Evolutionary conservation across 768 basidiomycete genomes (phyloP).

Genomic region (Kwoniella europaea): DNA sequence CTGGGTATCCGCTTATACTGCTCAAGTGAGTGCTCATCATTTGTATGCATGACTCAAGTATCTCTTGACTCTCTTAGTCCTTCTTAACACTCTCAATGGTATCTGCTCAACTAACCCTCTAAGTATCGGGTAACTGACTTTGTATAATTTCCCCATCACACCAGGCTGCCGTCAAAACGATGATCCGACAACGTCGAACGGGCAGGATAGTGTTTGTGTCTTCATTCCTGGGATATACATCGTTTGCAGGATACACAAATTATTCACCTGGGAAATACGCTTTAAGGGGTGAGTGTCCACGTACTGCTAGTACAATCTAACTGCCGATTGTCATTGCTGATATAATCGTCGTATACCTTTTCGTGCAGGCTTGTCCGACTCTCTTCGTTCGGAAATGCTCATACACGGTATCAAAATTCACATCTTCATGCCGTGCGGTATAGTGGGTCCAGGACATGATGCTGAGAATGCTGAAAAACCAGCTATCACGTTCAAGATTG

Average conservation of each 20-base stretch:
- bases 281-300: conserved; percentile 67
- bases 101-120: too few relatives aligned
- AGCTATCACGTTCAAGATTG: conserved; percentile 73
- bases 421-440: conserved; percentile 80
- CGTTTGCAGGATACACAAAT: conserved; percentile 75
- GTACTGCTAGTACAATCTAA: not conserved
- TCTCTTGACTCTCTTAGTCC: not conserved
- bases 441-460: conserved; percentile 75
- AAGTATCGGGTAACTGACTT: not conserved
- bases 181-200: conserved; percentile 65
- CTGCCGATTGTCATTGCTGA: too few relatives aligned
- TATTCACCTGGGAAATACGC: conserved; percentile 88
- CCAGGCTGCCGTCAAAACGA: conserved; percentile 71
- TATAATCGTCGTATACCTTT: too few relatives aligned
- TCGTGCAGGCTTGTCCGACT: conserved; percentile 75
- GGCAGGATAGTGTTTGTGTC: conserved; percentile 77
- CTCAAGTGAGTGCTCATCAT: conserved; percentile 60
- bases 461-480: conserved; percentile 81
- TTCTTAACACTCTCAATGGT: too few relatives aligned
- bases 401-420: conserved; percentile 79
- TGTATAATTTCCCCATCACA: not conserved
- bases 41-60: not conserved
- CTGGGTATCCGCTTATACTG: conserved; percentile 66
- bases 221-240: conserved; percentile 75
- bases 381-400: conserved; percentile 76